A percentile compares a stretch with the other conserved stretches of the same genome.
Conservation (phyloP, 2,329 filamentous ascomycete genomes). For the Huntiella abstrusa region DNA sequence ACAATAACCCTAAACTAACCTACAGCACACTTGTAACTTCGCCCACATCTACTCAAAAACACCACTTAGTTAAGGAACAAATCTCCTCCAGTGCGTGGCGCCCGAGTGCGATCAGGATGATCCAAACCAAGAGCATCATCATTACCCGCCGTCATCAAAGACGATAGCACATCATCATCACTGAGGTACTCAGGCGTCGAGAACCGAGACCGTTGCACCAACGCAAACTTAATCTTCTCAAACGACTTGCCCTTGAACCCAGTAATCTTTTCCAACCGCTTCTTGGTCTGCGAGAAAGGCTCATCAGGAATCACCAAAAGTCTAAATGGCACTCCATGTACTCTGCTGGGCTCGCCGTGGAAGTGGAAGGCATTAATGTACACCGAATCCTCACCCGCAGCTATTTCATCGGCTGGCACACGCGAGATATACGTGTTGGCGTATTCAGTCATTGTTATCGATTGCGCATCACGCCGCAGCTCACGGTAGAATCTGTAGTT, state of each 20-base stretch:
- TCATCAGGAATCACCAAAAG: conserved; percentile 75
- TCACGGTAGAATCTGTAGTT: conserved; percentile 70
- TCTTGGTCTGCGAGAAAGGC: conserved; percentile 76
- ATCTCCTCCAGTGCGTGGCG: conserved; percentile 40
- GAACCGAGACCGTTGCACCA: conserved; percentile 54
- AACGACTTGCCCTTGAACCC: conserved; percentile 96
- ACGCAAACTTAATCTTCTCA: conserved; percentile 92
- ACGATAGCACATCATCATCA: conserved; percentile 51
- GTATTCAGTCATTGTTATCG: conserved; percentile 76
- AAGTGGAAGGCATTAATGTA: conserved; percentile 78
- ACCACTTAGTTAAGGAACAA: conserved; percentile 29
- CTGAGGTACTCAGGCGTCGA: conserved; percentile 63
- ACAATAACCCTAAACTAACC: too few relatives aligned
- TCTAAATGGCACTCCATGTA: conserved; percentile 79
- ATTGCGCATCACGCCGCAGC: conserved; percentile 47
- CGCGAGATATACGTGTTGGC: conserved; percentile 64
- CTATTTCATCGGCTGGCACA: conserved; percentile 51
- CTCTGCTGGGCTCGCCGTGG: conserved; percentile 68
- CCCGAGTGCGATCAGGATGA: conserved; percentile 42
- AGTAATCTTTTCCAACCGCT: conserved; percentile 79
- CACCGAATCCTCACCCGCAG: conserved; percentile 25
- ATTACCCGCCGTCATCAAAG: conserved; percentile 25
- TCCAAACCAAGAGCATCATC: conserved; percentile 48
- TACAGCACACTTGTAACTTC: neutral
- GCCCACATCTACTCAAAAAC: neutral